Base-by-base conservation (phyloP, 2,329 filamentous ascomycete species). In the Monascus ruber region DNA sequence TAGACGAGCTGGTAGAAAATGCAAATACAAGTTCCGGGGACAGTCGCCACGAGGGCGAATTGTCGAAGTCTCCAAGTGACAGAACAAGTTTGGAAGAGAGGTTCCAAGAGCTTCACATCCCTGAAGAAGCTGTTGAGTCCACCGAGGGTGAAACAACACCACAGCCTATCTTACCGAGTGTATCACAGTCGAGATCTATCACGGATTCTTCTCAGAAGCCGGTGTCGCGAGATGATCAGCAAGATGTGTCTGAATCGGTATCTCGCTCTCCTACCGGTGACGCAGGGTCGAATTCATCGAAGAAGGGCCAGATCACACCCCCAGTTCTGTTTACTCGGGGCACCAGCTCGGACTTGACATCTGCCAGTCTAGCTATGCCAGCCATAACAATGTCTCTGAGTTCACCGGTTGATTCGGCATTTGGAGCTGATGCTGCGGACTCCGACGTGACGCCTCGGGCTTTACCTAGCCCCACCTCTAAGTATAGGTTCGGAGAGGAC, bases 381-480 rank as follows among this genome's bases (percentile, higher is more conserved):
- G 45, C 44, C 2, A 50, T 56, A 26, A 52, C 42, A 29, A 38
- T 50, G 6, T 47, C 44, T 9, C 24, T 34, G 5, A 39, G 37
- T 24, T 43, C 48, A 17, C 40, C 37, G 3, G 25, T 36, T 11
- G 50, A 59, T 9, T 40, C 48, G 9, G 47, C 17, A 55, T 25
- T 28, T 35, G 9, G 49, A 45, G 17, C 49, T 46, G 8, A 54
- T 47, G 17, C 17, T 5, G 47, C 48, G 1, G 56, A 60, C 35
- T 47, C 57, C 5, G 56, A 60, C 36, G 53, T 56, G 9, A 60
- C 58, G 4, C 58, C 58, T 27, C 56, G 56, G 24, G 56, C 58
- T 33, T 36, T 52, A 26, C 54, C 59, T 40, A 51, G 49, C 2
- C 56, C 54, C 53, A 1, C 50, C 54, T 2, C 17, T 17, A 17